Base-by-base conservation (phyloP, 2,329 filamentous ascomycete genomes). In the Coniochaeta sp. region DNA sequence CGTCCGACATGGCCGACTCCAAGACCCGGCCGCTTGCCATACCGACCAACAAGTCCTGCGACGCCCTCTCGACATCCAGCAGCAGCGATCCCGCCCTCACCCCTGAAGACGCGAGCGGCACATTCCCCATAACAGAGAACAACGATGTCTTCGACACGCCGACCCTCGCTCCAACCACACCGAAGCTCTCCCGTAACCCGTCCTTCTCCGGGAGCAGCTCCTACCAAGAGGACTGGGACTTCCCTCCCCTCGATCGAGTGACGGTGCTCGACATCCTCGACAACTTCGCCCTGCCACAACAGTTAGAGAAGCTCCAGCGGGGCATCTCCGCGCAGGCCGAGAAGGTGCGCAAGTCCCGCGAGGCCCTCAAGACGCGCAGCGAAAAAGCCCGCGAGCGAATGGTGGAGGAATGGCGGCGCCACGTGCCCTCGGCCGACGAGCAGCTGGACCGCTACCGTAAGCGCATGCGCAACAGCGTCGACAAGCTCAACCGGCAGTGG, bases 221-320 rank as follows among this genome's bases (percentile, higher is more conserved):
- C n/a, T 90, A 90, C 62, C 88, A 94, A 52, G 89, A 94, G 60
- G 90, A 92, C 65, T 94, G 89, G 81, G 90, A 95, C 56, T 87
- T 95, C 56, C 89, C 91, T 9, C 91, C 92, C 1, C 75, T 96
- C 22, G 94, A 99, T 67, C 87, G 90, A 49, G 76, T 99, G 51
- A 91, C 88, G 33, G 83, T 97, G 53, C 90, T 99, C 61, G 94
- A 99, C 65, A 78, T 99, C 48, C 81, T 99, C 58, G 92, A 96
- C 70, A 97, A 96, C 66, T 83, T 99, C 57, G 89, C 91, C 6
- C 76, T 99, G 28, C 87, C 91, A 1, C 88, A 95, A 63, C 88
- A 92, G 60, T 79, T 99, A 18, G 94, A 97, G 70, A 94, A 88
- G 72, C 78, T 96, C 57, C 91, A 96, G 63, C 86, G 82, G 61